These are phyloP conservation scores for Pythium coloratum DNA, from an alignment of 352 stramenopile species.

Conservation along the genomic window DNA sequence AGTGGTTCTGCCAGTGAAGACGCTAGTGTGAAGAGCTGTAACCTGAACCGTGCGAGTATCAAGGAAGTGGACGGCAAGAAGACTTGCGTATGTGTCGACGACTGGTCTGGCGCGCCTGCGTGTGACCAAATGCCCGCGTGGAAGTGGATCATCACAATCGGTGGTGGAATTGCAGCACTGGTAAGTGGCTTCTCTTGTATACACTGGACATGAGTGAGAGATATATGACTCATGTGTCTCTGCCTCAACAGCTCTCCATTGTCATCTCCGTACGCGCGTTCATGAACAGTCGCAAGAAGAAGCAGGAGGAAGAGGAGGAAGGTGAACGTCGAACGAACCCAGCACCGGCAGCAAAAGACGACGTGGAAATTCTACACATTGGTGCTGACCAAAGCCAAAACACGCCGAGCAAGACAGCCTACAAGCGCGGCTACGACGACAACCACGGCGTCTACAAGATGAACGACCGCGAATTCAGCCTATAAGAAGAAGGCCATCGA, in stretches of 20 bases:
- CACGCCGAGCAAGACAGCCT: conserved; percentile 10
- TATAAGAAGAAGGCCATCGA: conserved; percentile 12
- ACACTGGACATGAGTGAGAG: neutral
- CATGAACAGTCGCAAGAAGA: conserved; percentile 34
- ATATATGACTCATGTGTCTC: neutral
- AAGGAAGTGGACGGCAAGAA: conserved; percentile 37
- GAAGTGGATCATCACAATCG: conserved; percentile 44
- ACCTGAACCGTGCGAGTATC: conserved; percentile 48
- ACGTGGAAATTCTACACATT: conserved; percentile 31
- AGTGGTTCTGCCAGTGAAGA: conserved; percentile 19
- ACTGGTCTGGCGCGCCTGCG: conserved; percentile 34
- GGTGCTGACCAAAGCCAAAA: conserved; percentile 21
- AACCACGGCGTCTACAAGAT: conserved; percentile 27
- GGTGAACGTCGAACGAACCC: conserved; percentile 11
- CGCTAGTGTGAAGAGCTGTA: conserved; percentile 43
- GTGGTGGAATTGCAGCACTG: conserved; percentile 36
- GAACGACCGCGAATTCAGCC: conserved; percentile 31
- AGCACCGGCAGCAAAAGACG: conserved; percentile 11
- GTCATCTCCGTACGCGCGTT: conserved; percentile 32
- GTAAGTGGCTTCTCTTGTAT: conserved; percentile 21
- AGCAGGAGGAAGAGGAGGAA: conserved; percentile 24
- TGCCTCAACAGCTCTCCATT: conserved; percentile 29
- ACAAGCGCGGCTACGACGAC: conserved; percentile 24
- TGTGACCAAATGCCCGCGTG: conserved; percentile 36
- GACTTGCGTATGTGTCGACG: conserved; percentile 35